phyloP scores from a whole-genome alignment of 345 rosid genomes.

The Arabidopsis suecica region DNA sequence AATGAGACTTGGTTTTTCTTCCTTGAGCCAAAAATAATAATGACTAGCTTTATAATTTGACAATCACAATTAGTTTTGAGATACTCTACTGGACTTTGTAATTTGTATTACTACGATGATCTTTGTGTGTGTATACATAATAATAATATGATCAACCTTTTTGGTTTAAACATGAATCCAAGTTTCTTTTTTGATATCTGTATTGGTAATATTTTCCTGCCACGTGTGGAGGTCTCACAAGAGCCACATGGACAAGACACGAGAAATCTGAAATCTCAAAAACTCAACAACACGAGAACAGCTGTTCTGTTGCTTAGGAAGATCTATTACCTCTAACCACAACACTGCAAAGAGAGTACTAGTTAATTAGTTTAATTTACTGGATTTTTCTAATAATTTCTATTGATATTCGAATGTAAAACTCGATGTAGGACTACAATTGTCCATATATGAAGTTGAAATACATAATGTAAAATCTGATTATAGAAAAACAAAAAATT shows the following conservation, averaged over 20 bases:
- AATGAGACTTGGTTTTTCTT: background rate
- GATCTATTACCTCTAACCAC: constrained; percentile 17
- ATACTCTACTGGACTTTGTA: constrained; percentile 4
- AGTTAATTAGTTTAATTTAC: background rate
- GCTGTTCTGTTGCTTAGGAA: constrained; percentile 31
- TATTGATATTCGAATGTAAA: background rate
- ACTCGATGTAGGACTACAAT: background rate
- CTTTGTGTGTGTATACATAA: background rate
- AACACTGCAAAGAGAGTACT: constrained; percentile 1
- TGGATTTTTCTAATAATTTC: background rate
- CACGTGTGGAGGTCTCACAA: constrained; percentile 20
- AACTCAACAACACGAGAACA: constrained; percentile 32
- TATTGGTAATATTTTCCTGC: background rate
- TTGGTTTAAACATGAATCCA: background rate
- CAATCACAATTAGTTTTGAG: background rate
- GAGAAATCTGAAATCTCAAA: constrained; percentile 30
- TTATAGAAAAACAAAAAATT: background rate
- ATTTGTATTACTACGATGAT: background rate
- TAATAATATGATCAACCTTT: background rate
- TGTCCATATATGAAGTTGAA: background rate
- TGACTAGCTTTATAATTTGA: background rate
- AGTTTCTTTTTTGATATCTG: constrained; percentile 2
- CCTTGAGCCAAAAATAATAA: background rate
- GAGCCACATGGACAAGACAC: constrained; percentile 40
- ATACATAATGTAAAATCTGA: background rate